Percentiles rank a stretch among this genome's conserved stretches.
phyloP scores from a whole-genome alignment of 2,329 filamentous ascomycete genomes.

The Akanthomyces muscarius region DNA sequence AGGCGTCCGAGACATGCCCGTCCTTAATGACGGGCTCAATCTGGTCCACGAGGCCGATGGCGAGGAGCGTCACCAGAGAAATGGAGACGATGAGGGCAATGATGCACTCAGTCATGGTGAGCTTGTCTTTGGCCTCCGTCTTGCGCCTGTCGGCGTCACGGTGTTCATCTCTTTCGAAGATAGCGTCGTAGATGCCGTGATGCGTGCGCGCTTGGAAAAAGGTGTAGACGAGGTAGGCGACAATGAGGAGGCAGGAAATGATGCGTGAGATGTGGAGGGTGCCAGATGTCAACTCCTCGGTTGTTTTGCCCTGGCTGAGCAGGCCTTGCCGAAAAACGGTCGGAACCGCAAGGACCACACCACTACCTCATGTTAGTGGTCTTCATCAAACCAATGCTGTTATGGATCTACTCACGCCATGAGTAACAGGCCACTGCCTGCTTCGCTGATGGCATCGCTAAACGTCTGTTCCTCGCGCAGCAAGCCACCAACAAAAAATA shows the following conservation, averaged over 20 bases:
- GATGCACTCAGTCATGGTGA: slow-evolving; percentile 70
- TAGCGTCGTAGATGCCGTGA: slow-evolving; percentile 70
- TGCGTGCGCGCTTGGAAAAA: slow-evolving; percentile 75
- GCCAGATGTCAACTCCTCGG: slow-evolving; percentile 43
- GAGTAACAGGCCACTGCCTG: slow-evolving; percentile 70
- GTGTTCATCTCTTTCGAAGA: slow-evolving; percentile 67
- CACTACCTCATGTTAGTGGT: slow-evolving; percentile 30
- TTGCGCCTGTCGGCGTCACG: slow-evolving; percentile 60
- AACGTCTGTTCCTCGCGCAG: slow-evolving; percentile 65
- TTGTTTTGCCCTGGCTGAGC: slow-evolving; percentile 23
- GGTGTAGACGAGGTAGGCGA: slow-evolving; percentile 63
- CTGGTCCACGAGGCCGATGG: slow-evolving; percentile 68
- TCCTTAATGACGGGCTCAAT: slow-evolving; percentile 57
- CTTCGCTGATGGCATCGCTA: slow-evolving; percentile 72
- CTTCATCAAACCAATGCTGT: not conserved
- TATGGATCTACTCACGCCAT: slow-evolving; percentile 59
- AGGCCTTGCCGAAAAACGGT: slow-evolving; percentile 54
- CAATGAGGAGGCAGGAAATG: slow-evolving; percentile 65
- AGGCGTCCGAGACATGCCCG: slow-evolving; percentile 46
- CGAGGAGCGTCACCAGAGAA: slow-evolving; percentile 67
- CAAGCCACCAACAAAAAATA: slow-evolving; percentile 74
- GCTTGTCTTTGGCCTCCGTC: slow-evolving; percentile 59
- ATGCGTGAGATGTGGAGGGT: slow-evolving; percentile 66
- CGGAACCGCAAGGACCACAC: slow-evolving; percentile 40
- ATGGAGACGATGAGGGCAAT: slow-evolving; percentile 62